Conservation (phyloP, 441 rosid genomes). For the Gossypium schwendimanii region DNA sequence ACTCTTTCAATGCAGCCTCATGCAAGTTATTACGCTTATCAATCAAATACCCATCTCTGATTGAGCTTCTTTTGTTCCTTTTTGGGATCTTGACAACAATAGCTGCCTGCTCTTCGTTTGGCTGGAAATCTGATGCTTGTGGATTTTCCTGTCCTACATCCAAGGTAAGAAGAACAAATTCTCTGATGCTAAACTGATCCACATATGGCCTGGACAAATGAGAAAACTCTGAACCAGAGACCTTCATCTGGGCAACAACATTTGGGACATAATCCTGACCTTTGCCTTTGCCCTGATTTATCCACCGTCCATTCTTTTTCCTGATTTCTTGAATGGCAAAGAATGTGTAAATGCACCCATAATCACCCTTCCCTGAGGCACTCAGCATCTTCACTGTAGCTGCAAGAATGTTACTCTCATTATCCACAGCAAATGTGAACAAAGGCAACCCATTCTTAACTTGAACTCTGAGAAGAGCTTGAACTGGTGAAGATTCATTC, state of each 20-base stretch:
- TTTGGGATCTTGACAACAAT: conserved; percentile 58
- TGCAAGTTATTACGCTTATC: conserved; percentile 14
- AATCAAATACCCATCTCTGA: conserved; percentile 26
- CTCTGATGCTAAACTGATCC: conserved; percentile 40
- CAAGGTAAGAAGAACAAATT: conserved; percentile 60
- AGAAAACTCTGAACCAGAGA: conserved; percentile 45
- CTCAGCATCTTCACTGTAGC: conserved; percentile 67
- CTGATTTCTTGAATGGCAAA: conserved; percentile 62
- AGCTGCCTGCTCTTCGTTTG: conserved; percentile 77
- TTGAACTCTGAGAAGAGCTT: conserved; percentile 82
- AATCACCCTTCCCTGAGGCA: conserved; percentile 45
- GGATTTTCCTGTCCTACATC: conserved; percentile 38
- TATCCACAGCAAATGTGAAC: conserved; percentile 83
- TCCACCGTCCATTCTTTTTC: conserved; percentile 78
- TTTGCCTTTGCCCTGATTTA: conserved; percentile 56
- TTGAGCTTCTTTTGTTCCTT: conserved; percentile 12
- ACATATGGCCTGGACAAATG: conserved; percentile 19
- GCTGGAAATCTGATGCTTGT: conserved; percentile 41
- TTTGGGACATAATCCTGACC: conserved; percentile 56
- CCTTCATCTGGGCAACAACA: conserved; percentile 78
- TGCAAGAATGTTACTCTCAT: conserved; percentile 61
- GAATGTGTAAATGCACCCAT: conserved; percentile 64
- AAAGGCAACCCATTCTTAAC: conserved; percentile 79
- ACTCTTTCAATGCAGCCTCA: conserved; percentile 22
- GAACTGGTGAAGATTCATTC: conserved; percentile 38